Evolutionary conservation across 2,329 filamentous ascomycete species (phyloP), one percentile per base, ranked within the genome.

Genomic region (Bipolaris oryzae): DNA sequence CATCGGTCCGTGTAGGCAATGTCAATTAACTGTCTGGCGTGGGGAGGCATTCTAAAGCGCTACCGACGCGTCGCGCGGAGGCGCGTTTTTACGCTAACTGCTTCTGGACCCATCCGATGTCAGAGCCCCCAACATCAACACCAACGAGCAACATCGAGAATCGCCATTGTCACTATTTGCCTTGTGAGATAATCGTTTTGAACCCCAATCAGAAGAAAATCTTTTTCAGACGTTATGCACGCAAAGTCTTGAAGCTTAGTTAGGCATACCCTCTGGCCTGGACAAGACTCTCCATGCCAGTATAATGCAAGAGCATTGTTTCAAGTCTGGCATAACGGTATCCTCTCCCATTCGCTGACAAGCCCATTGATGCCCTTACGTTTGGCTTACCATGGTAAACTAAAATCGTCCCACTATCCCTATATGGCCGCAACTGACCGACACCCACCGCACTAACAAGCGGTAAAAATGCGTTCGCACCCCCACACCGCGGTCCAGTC

Each of bases 31-130:
- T 45, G 16, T 31, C 20, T 33, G 20, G 9, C 42, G 37, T 44
- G 46, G 46, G 55, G 54, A 50, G 28, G n/a, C 45, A 2, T 20
- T 53, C n/a, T 38, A 38, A 44, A 21, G 54, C 42, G 44, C 44
- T 7, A 33, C 25, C 23, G 51, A 53, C 60, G 58, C 60, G 60
- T 62, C 61, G 61, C 62, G 61, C 62, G 46, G n/a, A 7, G 39
- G 39, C 62, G 64, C 58, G 66, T 58, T 56, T 49, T 39, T 18
- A 31, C 48, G 53, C 63, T 64, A 66, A 41, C 64, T 49, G 39
- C 38, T 41, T 61, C 50, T 16, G 44, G 37, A 49, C 15, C 49
- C 46, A 50, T 52, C 42, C 42, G 34, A 55, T 50, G 28, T 31
- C 10, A 13, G n/a, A 45, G 13, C 33, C 28, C 11, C 33, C 31